Base-by-base conservation (phyloP, 768 basidiomycete genomes). In the Podaxis sp. region DNA sequence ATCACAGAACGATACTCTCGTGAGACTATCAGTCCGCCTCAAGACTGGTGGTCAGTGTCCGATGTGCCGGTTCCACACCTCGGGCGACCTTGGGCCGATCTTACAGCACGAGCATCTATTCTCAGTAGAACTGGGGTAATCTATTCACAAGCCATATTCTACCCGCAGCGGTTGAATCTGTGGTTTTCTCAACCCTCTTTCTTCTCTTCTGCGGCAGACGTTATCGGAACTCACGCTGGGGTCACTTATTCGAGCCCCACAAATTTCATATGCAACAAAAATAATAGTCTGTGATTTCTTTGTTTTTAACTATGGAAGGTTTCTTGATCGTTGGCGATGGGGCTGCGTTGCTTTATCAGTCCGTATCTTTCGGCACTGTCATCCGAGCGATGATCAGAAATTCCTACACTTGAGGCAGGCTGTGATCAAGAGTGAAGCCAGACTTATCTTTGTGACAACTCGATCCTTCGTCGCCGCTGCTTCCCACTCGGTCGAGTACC, bases 71-170 rank as follows among this genome's bases (percentile, higher is more conserved):
- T 19, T 53, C 40, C 11, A 17, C 12, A 22, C 59, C 40, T 29
- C 59, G 27, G 59, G 51, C 27, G 59, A 60, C 40, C 38, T 43
- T 46, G 7, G 19, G 4, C 58, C 38, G 38, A 59, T 40, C 58
- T 27, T 17, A 25, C 58, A 8, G 33, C 8, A 19, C 24, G 38
- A 25, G 29, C n/a, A 11, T 9, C 19, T 60, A 29, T 53, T 43
- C 33, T 27, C 51, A 6, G 47, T 17, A 36, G 29, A n/a, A 47
- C 19, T 12, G 25, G 43, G 43, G n/a, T 37, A 8, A 29, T 38
- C 36, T 55, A 19, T 38, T 33, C 24, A 40, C 19, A 46, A 3
- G 37, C 54, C n/a, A 24, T 55, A 9, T n/a, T 24, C 54, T 38
- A 55, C 37, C 22, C n/a, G 19, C 19, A 37, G 37, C 13, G 13